Percentiles rank a stretch among this genome's conserved stretches.
Evolutionary conservation across 331 rosid species (phyloP).

Genomic region (Cucumis variabilis): DNA sequence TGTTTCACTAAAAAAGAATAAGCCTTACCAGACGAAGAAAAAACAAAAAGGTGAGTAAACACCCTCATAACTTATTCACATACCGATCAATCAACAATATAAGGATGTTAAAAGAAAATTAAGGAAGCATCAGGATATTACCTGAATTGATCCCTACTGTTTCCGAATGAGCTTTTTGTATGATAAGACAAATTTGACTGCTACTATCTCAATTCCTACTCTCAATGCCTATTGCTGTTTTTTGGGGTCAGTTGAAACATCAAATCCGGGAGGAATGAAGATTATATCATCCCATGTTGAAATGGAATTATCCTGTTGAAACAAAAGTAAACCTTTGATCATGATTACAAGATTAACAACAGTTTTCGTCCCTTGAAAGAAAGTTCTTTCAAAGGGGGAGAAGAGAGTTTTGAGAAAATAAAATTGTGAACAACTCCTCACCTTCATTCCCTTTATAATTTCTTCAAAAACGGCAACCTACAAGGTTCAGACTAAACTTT

Average conservation of each 20-base stretch:
- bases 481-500: conserved; percentile 36
- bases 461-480: conserved; percentile 93
- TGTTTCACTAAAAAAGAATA: background rate
- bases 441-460: conserved; percentile 91
- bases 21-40: background rate
- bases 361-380: background rate
- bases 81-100: background rate
- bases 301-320: conserved; percentile 69
- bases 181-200: conserved; percentile 19
- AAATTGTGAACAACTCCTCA: conserved; percentile 35
- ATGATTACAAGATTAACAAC: background rate
- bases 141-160: conserved; percentile 20
- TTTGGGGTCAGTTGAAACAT: conserved; percentile 68
- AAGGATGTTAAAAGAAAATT: background rate
- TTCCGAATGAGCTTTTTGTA: conserved; percentile 7
- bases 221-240: conserved; percentile 35
- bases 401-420: background rate
- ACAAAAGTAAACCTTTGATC: background rate
- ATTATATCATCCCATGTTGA: conserved; percentile 74
- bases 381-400: background rate
- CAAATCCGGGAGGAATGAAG: conserved; percentile 94
- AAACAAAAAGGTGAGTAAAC: background rate
- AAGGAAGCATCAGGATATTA: background rate
- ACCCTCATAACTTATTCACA: background rate
- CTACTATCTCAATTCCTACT: conserved; percentile 24